Base-by-base conservation (phyloP, 768 basidiomycete species). In the Thelephora aurantiotincta region DNA sequence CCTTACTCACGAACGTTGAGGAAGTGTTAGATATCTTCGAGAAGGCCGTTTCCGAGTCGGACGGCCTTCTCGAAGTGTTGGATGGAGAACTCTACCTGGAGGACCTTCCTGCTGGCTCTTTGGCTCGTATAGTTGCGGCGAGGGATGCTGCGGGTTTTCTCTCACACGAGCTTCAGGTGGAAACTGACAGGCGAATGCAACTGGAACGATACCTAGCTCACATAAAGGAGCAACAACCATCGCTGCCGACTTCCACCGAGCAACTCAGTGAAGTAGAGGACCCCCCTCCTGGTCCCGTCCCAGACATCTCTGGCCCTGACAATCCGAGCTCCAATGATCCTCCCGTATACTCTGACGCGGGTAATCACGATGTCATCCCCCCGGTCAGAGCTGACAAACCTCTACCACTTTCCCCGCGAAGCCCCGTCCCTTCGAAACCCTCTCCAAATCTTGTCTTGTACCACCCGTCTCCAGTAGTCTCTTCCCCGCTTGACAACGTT, bases 141-240 rank as follows among this genome's bases (percentile, higher is more conserved):
- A 66, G 74, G 50, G 63, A 66, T 9, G 67, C 75, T 0, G 68
- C 81, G 7, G 65, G 70, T 23, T 61, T 68, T 1, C 61, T 88
- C n/a, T 63, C 69, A 35, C 63, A 65, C 38, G 82, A 88, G 56
- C 58, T 88, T 37, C 68, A 77, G 51, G 54, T 56, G 6, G 81
- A 86, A 58, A 68, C 69, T 14, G 67, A 66, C 48, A 69, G 67
- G 52, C 63, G 80, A 34, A 36, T 83, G 43, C 58, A 63, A 20
- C 48, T 74, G 43, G 71, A 73, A 52, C 60, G 60, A 47, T 35
- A 58, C 23, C 45, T 70, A 49, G 43, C 50, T 13, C 33, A 43
- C 35, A 11, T 47, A 33, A 6, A 41, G 38, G 38, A 41, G 14
- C 5, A 16, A 41, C 38, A 16, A 4, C 38, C 38, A 11, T 22